Percentiles rank a stretch among this genome's conserved stretches.
Conservation (phyloP, 2,329 filamentous ascomycete genomes). For the Penicillium sp. region DNA sequence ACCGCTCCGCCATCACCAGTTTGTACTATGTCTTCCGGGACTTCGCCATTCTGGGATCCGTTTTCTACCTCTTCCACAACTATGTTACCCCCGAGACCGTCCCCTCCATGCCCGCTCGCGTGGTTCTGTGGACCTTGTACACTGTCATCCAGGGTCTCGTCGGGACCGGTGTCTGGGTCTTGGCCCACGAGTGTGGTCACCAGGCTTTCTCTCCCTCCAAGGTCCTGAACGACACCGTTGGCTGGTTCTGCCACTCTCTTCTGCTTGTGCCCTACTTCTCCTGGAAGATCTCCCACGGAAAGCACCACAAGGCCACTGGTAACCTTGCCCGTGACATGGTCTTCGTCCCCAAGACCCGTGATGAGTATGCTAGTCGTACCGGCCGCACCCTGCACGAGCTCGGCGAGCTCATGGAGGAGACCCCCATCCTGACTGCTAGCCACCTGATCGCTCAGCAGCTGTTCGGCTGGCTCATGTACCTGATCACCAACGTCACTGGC, state of each 20-base stretch:
- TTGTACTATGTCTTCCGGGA: slow-evolving; percentile 85
- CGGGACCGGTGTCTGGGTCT: slow-evolving; percentile 90
- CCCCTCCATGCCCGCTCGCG: slow-evolving; percentile 67
- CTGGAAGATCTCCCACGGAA: slow-evolving; percentile 98
- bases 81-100: slow-evolving; percentile 84
- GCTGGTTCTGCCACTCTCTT: slow-evolving; percentile 85
- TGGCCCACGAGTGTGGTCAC: slow-evolving; percentile 97
- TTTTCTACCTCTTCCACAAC: slow-evolving; percentile 86
- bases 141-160: slow-evolving; percentile 89
- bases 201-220: slow-evolving; percentile 94
- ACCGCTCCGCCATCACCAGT: slow-evolving; percentile 76
- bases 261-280: slow-evolving; percentile 97
- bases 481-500: slow-evolving; percentile 88
- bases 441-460: slow-evolving; percentile 83
- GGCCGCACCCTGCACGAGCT: slow-evolving; percentile 79
- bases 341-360: slow-evolving; percentile 89
- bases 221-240: slow-evolving; percentile 84
- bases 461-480: slow-evolving; percentile 89
- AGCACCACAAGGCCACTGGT: slow-evolving; percentile 99
- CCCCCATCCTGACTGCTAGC: slow-evolving; percentile 75
- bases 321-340: slow-evolving; percentile 99
- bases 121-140: slow-evolving; percentile 65
- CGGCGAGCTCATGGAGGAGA: slow-evolving; percentile 89
- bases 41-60: slow-evolving; percentile 67
- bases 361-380: slow-evolving; percentile 73